phyloP scores from a whole-genome alignment of 2,329 filamentous ascomycete species.

The Didymella segeticola region DNA sequence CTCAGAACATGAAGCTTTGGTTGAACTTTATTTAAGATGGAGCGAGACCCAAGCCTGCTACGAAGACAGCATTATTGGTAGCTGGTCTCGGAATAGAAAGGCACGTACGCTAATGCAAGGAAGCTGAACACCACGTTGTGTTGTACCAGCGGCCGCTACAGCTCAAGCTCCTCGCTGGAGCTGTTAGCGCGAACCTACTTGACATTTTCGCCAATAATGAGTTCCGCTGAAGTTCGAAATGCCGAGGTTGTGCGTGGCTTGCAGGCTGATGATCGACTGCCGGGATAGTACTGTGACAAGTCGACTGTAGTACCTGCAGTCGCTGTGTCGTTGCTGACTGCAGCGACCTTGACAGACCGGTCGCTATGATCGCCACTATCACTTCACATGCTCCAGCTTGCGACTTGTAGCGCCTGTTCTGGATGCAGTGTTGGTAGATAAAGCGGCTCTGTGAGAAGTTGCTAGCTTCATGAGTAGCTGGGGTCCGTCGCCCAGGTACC shows the following conservation, averaged over 20 bases:
- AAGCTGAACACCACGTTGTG: not conserved
- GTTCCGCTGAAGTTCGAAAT: not conserved
- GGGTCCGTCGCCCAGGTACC: not conserved
- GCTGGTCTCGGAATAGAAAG: not conserved
- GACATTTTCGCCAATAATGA: not conserved
- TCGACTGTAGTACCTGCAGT: constrained; percentile 3
- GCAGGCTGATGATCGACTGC: not conserved
- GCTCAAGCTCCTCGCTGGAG: not conserved
- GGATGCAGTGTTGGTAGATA: not conserved
- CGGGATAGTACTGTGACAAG: not conserved
- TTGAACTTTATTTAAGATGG: not conserved
- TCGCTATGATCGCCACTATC: not conserved
- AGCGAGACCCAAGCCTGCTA: not conserved
- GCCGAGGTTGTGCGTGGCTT: not conserved
- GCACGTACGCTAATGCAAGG: not conserved
- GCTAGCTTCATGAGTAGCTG: not conserved
- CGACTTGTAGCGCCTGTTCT: not conserved
- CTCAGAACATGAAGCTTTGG: not conserved
- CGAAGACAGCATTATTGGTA: not conserved
- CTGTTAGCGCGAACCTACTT: not conserved
- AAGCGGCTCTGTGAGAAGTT: not conserved
- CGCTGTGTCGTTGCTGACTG: not conserved
- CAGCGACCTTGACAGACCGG: not conserved
- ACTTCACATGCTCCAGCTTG: not conserved
- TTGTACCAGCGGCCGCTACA: not conserved